Evolutionary conservation across 2,329 filamentous ascomycete species (phyloP).

Genomic region (Fonsecaea pedrosoi): DNA sequence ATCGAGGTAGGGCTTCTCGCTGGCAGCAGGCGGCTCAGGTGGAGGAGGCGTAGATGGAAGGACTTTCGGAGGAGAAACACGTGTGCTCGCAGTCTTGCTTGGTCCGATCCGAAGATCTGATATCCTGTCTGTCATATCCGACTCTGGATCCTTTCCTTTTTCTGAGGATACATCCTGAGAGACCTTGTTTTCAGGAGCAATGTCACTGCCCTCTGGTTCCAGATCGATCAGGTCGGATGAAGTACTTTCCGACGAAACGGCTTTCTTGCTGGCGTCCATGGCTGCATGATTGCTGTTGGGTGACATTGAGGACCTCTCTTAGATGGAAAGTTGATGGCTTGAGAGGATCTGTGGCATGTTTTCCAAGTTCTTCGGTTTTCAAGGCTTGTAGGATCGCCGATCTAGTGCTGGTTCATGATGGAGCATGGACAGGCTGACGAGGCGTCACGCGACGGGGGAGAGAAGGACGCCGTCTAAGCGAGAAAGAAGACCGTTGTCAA

Average conservation of each 20-base stretch:
- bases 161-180: background rate
- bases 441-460: slow-evolving; percentile 15
- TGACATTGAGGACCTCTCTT: slow-evolving; percentile 27
- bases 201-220: slow-evolving; percentile 11
- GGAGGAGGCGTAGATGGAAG: slow-evolving; percentile 50
- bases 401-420: slow-evolving; percentile 15
- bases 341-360: slow-evolving; percentile 16
- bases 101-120: slow-evolving; percentile 22
- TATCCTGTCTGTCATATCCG: slow-evolving; percentile 14
- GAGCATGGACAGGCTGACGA: slow-evolving; percentile 1
- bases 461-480: background rate
- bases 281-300: slow-evolving; percentile 29
- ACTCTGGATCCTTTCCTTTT: slow-evolving; percentile 14
- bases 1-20: slow-evolving; percentile 60
- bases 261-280: slow-evolving; percentile 28
- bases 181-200: background rate
- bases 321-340: background rate
- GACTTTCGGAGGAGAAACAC: slow-evolving; percentile 28
- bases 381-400: slow-evolving; percentile 8
- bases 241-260: slow-evolving; percentile 26
- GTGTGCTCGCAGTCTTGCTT: slow-evolving; percentile 2
- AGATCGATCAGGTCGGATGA: slow-evolving; percentile 26
- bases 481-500: background rate
- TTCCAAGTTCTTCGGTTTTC: slow-evolving; percentile 1
- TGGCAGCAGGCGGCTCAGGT: slow-evolving; percentile 51